These are phyloP conservation scores for Cotoneaster glaucophyllus DNA, from an alignment of 306 rosid genomes.

Conservation along the genomic window DNA sequence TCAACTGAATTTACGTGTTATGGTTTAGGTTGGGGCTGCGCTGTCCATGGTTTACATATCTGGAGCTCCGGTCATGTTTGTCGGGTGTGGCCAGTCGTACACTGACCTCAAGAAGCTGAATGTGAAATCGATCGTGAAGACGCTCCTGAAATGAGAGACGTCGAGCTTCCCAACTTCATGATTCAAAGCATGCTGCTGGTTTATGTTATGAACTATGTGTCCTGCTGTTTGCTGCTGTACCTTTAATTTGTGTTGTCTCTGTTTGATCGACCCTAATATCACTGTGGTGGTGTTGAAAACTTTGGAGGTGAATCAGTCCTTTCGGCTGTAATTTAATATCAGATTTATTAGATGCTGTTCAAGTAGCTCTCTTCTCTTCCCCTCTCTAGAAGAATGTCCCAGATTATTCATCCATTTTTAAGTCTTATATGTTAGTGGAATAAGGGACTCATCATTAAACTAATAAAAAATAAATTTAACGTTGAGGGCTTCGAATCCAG, in stretches of 20 bases:
- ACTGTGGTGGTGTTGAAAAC: constrained; percentile 4
- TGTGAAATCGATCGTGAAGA: constrained; percentile 84
- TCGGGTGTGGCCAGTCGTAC: constrained; percentile 97
- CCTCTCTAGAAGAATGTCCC: not conserved
- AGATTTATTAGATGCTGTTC: not conserved
- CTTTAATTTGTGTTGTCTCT: constrained; percentile 7
- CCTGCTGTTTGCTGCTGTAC: constrained; percentile 16
- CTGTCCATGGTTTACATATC: constrained; percentile 97
- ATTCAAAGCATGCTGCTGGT: not conserved
- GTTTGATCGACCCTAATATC: not conserved
- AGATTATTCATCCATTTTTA: too few species aligned
- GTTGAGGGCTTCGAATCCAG: too few species aligned
- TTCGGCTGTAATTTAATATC: constrained; percentile 23
- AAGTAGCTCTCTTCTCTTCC: not conserved
- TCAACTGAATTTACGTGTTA: constrained; percentile 1
- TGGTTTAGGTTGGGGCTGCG: constrained; percentile 90
- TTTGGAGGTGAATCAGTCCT: constrained; percentile 14
- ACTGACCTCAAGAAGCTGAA: constrained; percentile 96
- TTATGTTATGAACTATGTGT: constrained; percentile 15
- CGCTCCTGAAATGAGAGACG: constrained; percentile 65
- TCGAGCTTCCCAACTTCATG: not conserved
- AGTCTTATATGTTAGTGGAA: too few species aligned
- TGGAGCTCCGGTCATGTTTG: constrained; percentile 97
- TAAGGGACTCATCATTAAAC: too few species aligned
- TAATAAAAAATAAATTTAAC: too few species aligned